Percentiles rank a stretch among this genome's conserved stretches.
Evolutionary conservation across 305 asterid species (phyloP).

Genomic region (Petunia hybrid): DNA sequence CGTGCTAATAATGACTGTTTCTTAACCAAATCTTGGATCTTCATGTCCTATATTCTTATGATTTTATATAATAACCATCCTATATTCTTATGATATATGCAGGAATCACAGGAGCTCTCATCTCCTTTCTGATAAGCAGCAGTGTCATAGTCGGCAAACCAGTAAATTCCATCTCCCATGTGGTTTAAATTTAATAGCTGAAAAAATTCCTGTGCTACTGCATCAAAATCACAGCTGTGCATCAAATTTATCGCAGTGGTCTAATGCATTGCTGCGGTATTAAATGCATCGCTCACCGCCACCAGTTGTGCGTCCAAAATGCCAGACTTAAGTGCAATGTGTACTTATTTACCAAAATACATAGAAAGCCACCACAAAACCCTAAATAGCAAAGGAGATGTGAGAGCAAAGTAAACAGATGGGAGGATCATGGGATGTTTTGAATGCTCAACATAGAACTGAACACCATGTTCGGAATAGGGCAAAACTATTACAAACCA

Average conservation of each 20-base stretch:
- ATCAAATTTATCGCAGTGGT: too few relatives aligned
- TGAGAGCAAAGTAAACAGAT: background rate
- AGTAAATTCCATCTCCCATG: background rate
- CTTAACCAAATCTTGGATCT: conserved; percentile 17
- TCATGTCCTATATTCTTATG: background rate
- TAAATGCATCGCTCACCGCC: background rate
- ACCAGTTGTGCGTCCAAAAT: background rate
- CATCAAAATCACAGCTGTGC: background rate
- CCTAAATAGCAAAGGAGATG: background rate
- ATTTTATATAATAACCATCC: too few relatives aligned
- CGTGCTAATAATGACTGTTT: background rate
- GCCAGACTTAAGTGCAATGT: background rate
- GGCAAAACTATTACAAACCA: background rate
- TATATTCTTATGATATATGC: too few relatives aligned
- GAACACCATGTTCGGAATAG: conserved; percentile 4
- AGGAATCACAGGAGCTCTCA: too few relatives aligned
- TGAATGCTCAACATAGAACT: background rate
- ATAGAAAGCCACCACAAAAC: conserved; percentile 22
- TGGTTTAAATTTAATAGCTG: background rate
- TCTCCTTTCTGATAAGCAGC: too few relatives aligned
- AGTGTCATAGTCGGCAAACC: conserved; percentile 4
- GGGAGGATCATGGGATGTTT: background rate
- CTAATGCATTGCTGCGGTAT: too few relatives aligned
- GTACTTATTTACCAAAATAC: background rate
- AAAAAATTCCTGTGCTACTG: background rate